phyloP scores from a whole-genome alignment of 2,329 filamentous ascomycete species.

The Taxawa tesnikishii region DNA sequence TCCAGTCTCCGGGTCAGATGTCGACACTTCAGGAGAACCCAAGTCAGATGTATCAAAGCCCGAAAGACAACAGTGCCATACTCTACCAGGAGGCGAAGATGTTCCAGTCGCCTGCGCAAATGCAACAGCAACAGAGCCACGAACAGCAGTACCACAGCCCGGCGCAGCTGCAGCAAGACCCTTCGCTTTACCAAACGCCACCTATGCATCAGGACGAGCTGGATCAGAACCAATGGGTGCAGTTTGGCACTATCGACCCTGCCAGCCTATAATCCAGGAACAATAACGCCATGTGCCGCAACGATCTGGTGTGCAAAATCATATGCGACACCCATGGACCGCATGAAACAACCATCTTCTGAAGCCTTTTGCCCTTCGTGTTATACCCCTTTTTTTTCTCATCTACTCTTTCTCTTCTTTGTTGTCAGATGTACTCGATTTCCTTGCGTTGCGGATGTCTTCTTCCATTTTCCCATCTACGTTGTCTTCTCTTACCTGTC shows the following conservation, averaged over 20 bases:
- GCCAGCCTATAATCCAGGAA: conserved; percentile 23
- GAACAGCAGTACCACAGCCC: conserved; percentile 17
- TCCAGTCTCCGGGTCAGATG: conserved; percentile 20
- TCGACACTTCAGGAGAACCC: conserved; percentile 16
- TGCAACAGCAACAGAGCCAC: conserved; percentile 21
- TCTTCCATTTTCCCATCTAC: neutral
- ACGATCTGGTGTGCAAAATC: conserved; percentile 1
- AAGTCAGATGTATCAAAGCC: conserved; percentile 17
- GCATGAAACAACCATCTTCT: conserved; percentile 1
- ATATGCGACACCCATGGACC: too few species aligned
- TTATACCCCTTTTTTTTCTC: conserved; percentile 1
- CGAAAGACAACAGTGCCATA: conserved; percentile 20
- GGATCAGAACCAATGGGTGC: conserved; percentile 33
- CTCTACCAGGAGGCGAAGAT: conserved; percentile 29
- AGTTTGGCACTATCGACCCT: conserved; percentile 35
- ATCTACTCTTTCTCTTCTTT: neutral
- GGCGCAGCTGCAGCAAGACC: conserved; percentile 6
- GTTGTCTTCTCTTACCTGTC: neutral
- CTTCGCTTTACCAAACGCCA: conserved; percentile 10
- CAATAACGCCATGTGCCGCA: neutral
- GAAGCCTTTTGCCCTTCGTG: neutral
- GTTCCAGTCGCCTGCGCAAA: conserved; percentile 24
- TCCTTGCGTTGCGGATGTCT: conserved; percentile 1
- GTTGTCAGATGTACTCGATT: neutral
- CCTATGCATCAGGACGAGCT: conserved; percentile 22